Evolutionary conservation across 2,329 filamentous ascomycete species (phyloP).

Genomic region (Phoma sp.): DNA sequence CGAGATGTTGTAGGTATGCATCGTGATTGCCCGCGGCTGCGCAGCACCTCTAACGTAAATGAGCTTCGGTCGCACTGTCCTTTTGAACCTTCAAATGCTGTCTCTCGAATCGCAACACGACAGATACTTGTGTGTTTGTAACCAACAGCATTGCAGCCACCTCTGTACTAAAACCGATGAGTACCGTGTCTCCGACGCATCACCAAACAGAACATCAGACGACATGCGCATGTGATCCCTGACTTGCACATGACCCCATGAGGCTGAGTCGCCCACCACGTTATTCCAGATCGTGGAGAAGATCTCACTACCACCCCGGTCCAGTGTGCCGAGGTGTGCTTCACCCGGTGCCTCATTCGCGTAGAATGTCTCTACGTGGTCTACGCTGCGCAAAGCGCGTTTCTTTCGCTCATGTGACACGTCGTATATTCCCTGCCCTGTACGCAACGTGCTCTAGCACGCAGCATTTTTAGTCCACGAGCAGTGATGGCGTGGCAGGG

Average conservation of each 20-base stretch:
- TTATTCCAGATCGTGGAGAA: neutral
- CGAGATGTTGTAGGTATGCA: too few species aligned
- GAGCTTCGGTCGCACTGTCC: too few species aligned
- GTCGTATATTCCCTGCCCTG: neutral
- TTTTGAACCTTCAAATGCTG: too few species aligned
- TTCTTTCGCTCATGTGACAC: conserved; percentile 10
- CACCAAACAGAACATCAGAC: too few species aligned
- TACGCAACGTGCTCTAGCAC: neutral
- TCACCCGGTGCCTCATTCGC: neutral
- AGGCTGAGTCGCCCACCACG: neutral
- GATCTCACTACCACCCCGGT: neutral
- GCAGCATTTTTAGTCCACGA: neutral
- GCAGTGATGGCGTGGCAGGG: neutral
- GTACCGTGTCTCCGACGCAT: too few species aligned
- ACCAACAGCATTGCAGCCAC: too few species aligned
- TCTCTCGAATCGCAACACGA: too few species aligned
- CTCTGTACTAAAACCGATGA: too few species aligned
- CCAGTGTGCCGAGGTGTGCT: neutral
- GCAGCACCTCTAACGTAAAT: too few species aligned
- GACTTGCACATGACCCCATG: conserved; percentile 8
- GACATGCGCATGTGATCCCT: neutral
- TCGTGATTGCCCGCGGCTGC: too few species aligned
- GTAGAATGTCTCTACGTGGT: neutral
- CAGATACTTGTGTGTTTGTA: too few species aligned
- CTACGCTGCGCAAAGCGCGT: conserved; percentile 9